These are phyloP conservation scores for Saturnispora besseyi DNA, from an alignment of 805 yeast species.

Conservation along the genomic window DNA sequence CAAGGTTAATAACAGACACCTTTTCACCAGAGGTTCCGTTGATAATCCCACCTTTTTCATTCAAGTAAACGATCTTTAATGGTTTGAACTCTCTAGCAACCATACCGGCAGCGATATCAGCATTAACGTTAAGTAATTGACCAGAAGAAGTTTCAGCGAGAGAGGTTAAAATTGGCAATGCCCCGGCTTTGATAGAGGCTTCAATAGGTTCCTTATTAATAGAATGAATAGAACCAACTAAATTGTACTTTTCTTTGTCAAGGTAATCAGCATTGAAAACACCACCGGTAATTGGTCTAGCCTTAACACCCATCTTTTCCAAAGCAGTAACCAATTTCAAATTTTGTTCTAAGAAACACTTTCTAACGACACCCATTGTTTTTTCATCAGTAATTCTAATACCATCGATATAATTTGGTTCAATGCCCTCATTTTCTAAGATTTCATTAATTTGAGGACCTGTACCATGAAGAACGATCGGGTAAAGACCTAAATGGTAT, in stretches of 20 bases:
- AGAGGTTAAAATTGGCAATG: slow-evolving; percentile 91
- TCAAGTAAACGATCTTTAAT: slow-evolving; percentile 87
- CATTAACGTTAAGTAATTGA: slow-evolving; percentile 93
- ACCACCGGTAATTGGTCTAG: slow-evolving; percentile 97
- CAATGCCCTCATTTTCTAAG: slow-evolving; percentile 88
- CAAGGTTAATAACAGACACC: slow-evolving; percentile 82
- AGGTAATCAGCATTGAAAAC: slow-evolving; percentile 90
- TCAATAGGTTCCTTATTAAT: slow-evolving; percentile 88
- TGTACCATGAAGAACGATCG: slow-evolving; percentile 95
- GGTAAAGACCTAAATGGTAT: slow-evolving; percentile 95
- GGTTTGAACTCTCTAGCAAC: slow-evolving; percentile 96
- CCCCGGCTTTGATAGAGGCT: slow-evolving; percentile 92
- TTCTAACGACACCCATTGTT: slow-evolving; percentile 94
- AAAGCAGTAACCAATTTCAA: slow-evolving; percentile 90
- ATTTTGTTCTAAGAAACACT: slow-evolving; percentile 92
- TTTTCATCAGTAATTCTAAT: slow-evolving; percentile 90
- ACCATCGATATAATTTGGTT: slow-evolving; percentile 93
- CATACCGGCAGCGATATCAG: slow-evolving; percentile 99
- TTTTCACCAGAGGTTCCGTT: slow-evolving; percentile 90
- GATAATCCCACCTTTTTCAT: slow-evolving; percentile 95
- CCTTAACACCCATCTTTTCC: slow-evolving; percentile 94
- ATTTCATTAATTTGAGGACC: slow-evolving; percentile 98
- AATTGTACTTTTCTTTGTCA: slow-evolving; percentile 81
- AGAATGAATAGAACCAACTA: slow-evolving; percentile 82
- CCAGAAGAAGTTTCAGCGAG: slow-evolving; percentile 96